A percentile compares a stretch with the other conserved stretches of the same genome.
phyloP scores from a whole-genome alignment of 139 green algal genomes.

The Desmodesmus armatus region DNA sequence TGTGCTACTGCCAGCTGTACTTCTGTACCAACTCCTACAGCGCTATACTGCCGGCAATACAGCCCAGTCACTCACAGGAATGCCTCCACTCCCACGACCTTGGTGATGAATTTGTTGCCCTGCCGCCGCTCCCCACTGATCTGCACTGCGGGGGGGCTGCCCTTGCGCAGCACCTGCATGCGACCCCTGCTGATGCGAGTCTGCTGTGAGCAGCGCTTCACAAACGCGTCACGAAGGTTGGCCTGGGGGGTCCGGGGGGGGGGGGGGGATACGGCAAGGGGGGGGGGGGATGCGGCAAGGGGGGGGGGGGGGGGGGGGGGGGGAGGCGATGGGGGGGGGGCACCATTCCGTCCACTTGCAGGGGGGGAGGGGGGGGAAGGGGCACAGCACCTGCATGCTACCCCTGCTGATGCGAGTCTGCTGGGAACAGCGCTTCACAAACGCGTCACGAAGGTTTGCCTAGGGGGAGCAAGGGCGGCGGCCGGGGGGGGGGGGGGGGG shows the following conservation, averaged over 20 bases:
- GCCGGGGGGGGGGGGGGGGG: too few relatives aligned
- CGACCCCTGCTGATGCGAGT: slow-evolving; percentile 47
- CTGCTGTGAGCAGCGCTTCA: slow-evolving; percentile 58
- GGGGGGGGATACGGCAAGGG: too few relatives aligned
- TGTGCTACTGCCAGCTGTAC: neutral
- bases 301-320: too few relatives aligned
- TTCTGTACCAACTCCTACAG: neutral
- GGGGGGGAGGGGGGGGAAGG: too few relatives aligned
- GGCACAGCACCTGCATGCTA: too few relatives aligned
- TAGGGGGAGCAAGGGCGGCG: slow-evolving; percentile 35
- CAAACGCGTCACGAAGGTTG: slow-evolving; percentile 54
- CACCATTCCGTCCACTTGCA: too few relatives aligned
- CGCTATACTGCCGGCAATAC: neutral
- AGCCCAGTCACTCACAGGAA: slow-evolving; percentile 28
- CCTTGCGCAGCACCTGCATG: slow-evolving; percentile 55
- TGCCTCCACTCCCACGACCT: slow-evolving; percentile 31
- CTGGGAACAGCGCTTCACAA: slow-evolving; percentile 50
- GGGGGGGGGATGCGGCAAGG: too few relatives aligned
- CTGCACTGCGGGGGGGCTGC: slow-evolving; percentile 45
- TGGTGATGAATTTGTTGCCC: slow-evolving; percentile 68
- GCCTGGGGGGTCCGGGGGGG: too few relatives aligned
- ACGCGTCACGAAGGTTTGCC: slow-evolving; percentile 26
- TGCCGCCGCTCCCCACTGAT: slow-evolving; percentile 62
- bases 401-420: slow-evolving; percentile 53
- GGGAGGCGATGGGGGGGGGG: too few relatives aligned